phyloP scores from a whole-genome alignment of 495 filamentous ascomycete genomes.

The Podospora conica region DNA sequence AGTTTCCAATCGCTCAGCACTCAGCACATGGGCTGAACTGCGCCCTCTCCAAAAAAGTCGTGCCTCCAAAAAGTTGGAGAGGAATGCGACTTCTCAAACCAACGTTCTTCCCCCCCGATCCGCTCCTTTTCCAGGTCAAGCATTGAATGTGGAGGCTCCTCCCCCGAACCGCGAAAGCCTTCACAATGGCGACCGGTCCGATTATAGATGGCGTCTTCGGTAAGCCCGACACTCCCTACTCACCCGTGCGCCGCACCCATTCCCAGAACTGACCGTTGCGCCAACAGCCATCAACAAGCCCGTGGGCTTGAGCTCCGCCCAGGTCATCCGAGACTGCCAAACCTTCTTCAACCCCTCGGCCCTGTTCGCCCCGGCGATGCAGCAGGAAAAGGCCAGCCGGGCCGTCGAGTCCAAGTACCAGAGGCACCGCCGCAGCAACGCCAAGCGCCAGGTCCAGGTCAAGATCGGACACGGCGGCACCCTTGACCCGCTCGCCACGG shows the following conservation, averaged over 20 bases:
- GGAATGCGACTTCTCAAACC: background rate
- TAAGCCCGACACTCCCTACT: slow-evolving; percentile 21
- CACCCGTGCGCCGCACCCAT: background rate
- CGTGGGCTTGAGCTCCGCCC: slow-evolving; percentile 71
- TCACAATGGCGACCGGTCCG: slow-evolving; percentile 52
- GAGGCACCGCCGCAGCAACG: slow-evolving; percentile 44
- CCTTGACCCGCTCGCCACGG: slow-evolving; percentile 88
- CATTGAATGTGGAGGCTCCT: background rate
- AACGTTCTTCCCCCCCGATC: background rate
- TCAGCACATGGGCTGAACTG: background rate
- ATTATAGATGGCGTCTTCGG: slow-evolving; percentile 72
- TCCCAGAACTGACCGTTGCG: no score
- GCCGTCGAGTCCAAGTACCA: slow-evolving; percentile 48
- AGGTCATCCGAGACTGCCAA: slow-evolving; percentile 81
- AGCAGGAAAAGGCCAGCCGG: slow-evolving; percentile 48
- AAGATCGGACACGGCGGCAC: slow-evolving; percentile 98
- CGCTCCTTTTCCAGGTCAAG: background rate
- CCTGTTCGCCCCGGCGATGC: slow-evolving; percentile 68
- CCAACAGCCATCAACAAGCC: slow-evolving; percentile 85
- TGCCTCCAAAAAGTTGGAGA: background rate
- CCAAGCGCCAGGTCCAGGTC: slow-evolving; percentile 56
- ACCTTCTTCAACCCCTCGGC: slow-evolving; percentile 71
- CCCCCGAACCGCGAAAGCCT: slow-evolving; percentile 14
- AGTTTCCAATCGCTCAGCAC: background rate
- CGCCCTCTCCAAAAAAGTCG: background rate